Base-by-base conservation (phyloP, 768 basidiomycete species). In the Tylopilus intermedius region DNA sequence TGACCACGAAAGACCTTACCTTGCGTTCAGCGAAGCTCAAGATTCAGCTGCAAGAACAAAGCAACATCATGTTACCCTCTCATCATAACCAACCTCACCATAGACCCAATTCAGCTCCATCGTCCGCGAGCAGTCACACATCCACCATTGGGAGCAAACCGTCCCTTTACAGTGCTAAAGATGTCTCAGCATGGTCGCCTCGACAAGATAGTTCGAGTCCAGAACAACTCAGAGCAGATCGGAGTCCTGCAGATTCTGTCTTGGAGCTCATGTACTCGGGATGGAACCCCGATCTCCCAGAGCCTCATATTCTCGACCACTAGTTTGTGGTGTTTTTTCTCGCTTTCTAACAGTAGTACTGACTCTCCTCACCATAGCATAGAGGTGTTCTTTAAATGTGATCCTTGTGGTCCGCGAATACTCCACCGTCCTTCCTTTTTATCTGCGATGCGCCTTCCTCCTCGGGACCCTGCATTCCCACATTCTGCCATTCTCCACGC, bases 401-500 rank as follows among this genome's bases (percentile, higher is more conserved):
- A 94, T 66, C 91, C 92, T 40, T 91, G 90, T 62, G 83, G 88
- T 43, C 86, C 91, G 24, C 81, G 89, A 43, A 83, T 94, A 47
- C 73, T 96, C 33, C 91, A 95, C 65, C 81, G 82, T 9, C 81
- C 85, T 11, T 84, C 87, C 8, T 90, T 96, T 67, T 70, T 92
- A 24, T 78, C 87, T 14, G 85, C 89, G 4, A 79, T 95, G 79
- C 80, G 80, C 58, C 73, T 93, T 42, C 82, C 90, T 46, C 91
- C 94, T 3, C 78, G 81, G 51, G 88, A 92, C 65, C 80, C 84
- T 8, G 79, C 80, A 38, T 96, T 95, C 64, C 94, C 94, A 30
- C 91, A 94, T 72, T 82, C 88, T 3, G 88, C 91, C 3, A 80
- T 96, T 51, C 74, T 96, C 33, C 94, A 96, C 69, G 93, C 92